Evolutionary conservation across 2,329 filamentous ascomycete species (phyloP), one percentile per base, ranked within the genome.

Genomic region (Aspergillus amoenus): DNA sequence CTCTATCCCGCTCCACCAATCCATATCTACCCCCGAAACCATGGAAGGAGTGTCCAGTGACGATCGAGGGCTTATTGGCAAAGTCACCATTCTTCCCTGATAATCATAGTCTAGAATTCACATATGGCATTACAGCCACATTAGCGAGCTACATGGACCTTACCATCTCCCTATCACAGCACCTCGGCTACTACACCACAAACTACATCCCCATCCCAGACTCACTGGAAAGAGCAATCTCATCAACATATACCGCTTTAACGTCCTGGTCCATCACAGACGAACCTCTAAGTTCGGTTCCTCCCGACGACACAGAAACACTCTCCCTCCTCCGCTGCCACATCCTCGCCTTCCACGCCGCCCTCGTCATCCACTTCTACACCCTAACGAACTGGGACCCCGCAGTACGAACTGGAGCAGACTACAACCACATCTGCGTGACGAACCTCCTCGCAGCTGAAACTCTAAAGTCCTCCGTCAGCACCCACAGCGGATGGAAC

Each of bases 401-500:
- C 21, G 21, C 3, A 21, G 21, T 4, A 4, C 21, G 21, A 21
- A 4, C 21, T 4, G 21, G 21, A 24, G 24, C 24, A 24, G 24
- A 24, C 34, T n/a, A 37, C 34, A 37, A n/a, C 34, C 12, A 15
- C 12, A n/a, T 37, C 12, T 37, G 34, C 34, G 13, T 37, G 2
- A 7, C 34, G 12, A 37, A 37, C 15, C 34, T 37, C 34, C 34
- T 37, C 12, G 34, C 34, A 13, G 34, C 34, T 0, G 34, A 37
- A n/a, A 4, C 34, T 1, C 3, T 37, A 1, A 57, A 57, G 18
- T 32, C 24, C 9, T 46, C 55, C 15, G 7, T 17, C 8, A 13
- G 49, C 1, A 15, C 18, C 12, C 49, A 24, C 5, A 48, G 18
- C 22, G 24, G 43, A 2, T 57, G 55, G 55, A 53, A 40, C n/a